Base-by-base conservation (phyloP, 495 filamentous ascomycete genomes). In the Oidiodendron maius region DNA sequence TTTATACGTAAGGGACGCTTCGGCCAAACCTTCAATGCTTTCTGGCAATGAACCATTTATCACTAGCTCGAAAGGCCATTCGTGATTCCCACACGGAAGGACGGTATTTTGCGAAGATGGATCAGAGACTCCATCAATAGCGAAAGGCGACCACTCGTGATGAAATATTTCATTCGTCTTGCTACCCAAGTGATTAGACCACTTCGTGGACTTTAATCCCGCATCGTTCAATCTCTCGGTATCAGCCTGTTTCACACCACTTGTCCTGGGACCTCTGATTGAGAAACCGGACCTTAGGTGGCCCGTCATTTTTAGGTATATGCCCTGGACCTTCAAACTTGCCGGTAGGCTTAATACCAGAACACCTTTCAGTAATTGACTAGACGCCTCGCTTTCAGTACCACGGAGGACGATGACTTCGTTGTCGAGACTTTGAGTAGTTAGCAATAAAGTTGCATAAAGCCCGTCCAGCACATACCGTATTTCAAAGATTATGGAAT, bases 11-110 rank as follows among this genome's bases (percentile, higher is more conserved):
- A 98, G 78, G 63, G 81, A 89, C 6, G 81, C 86, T 51, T 89
- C 83, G 25, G 71, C 68, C 46, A 96, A 63, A 1, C 93, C 93
- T 63, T 96, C 93, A 23, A 98, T 76, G 50, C 87, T 95, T 72
- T 98, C 91, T 3, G 87, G 74, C 62, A 81, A 80, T 44, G 80
- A 72, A 22, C 89, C 88, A 13, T 87, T 78, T 13, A 97, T 69
- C 42, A 84, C 68, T 50, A 89, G 67, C 55, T 93, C 81, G 64
- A 96, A 96, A 1, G 86, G 84, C 69, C 86, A 96, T 63, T 95
- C 91, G 63, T 96, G 91, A 60, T 91, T 89, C 40, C 87, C 89
- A 3, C 84, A 74, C 4, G 74, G 71, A 22, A 96, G 66, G 9
- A 77, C 77, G 55, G 83, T 79, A 24, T 82, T 69, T 55, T 58